Evolutionary conservation across 352 stramenopile species (phyloP).

Genomic region (Phytophthora ohioensis): DNA sequence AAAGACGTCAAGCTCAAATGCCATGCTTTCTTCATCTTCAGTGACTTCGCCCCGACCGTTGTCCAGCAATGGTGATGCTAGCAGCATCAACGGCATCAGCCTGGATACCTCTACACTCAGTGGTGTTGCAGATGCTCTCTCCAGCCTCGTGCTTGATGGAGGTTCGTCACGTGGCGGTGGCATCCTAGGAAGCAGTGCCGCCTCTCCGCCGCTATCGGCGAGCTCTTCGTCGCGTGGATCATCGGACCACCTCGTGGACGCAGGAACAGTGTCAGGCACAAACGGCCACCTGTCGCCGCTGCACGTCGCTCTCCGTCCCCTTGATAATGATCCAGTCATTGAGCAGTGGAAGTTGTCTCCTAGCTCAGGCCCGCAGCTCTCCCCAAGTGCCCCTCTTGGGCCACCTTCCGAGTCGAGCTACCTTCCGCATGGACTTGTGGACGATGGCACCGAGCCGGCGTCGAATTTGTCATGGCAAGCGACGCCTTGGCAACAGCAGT

Average conservation of each 20-base stretch:
- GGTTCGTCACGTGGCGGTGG: conserved; percentile 29
- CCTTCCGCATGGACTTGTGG: conserved; percentile 51
- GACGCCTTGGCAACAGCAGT: conserved; percentile 63
- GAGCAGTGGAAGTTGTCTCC: conserved; percentile 86
- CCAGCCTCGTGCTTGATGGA: conserved; percentile 69
- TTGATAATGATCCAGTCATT: conserved; percentile 73
- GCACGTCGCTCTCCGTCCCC: conserved; percentile 55
- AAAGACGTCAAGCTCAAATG: conserved; percentile 51
- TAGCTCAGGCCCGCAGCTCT: conserved; percentile 51
- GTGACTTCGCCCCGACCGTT: conserved; percentile 40
- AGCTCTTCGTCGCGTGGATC: conserved; percentile 70
- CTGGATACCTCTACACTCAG: conserved; percentile 47
- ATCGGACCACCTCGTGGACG: conserved; percentile 62
- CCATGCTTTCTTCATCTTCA: conserved; percentile 42
- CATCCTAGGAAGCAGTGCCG: conserved; percentile 34
- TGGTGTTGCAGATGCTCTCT: conserved; percentile 74
- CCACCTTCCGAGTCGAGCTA: conserved; percentile 58
- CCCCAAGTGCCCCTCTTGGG: conserved; percentile 52
- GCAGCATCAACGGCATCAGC: conserved; percentile 45
- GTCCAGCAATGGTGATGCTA: conserved; percentile 41
- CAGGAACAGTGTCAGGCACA: conserved; percentile 23
- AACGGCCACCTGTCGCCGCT: conserved; percentile 66
- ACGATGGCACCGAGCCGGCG: conserved; percentile 31
- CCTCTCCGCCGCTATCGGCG: conserved; percentile 56
- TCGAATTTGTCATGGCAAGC: conserved; percentile 63